Conservation (phyloP, 805 yeast genomes). For the Metschnikowia orientalis region DNA sequence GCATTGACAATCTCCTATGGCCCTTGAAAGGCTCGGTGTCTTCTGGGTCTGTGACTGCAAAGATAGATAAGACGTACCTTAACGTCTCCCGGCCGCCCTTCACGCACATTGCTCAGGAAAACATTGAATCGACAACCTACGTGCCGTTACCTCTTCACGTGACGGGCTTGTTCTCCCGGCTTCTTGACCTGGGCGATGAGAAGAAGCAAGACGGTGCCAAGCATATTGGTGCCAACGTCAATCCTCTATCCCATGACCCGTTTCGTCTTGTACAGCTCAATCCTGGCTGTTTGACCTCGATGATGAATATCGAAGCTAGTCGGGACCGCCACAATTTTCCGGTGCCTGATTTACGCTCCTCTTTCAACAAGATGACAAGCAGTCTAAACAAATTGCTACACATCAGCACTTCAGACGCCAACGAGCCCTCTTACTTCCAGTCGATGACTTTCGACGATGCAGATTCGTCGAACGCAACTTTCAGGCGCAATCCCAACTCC, state of each 20-base stretch:
- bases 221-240: constrained; percentile 50
- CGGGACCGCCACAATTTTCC: constrained; percentile 7
- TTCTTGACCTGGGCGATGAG: constrained; percentile 30
- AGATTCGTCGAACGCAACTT: constrained; percentile 2
- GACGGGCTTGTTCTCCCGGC: constrained; percentile 36
- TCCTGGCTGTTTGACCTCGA: constrained; percentile 45
- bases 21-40: constrained; percentile 21
- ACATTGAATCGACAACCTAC: constrained; percentile 47
- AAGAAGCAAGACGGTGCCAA: constrained; percentile 38
- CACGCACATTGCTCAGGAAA: constrained; percentile 15
- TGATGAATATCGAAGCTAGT: constrained; percentile 13
- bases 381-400: constrained; percentile 29
- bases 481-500: neutral
- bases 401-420: constrained; percentile 8
- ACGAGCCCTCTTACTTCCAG: constrained; percentile 5
- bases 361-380: constrained; percentile 31
- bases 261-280: constrained; percentile 49
- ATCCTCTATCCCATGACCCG: constrained; percentile 50
- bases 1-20: constrained; percentile 21
- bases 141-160: constrained; percentile 50
- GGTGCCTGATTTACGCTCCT: constrained; percentile 17
- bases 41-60: constrained; percentile 14
- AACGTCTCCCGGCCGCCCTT: constrained; percentile 38
- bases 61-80: constrained; percentile 25
- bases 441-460: constrained; percentile 3